Conservation (phyloP, 2,329 filamentous ascomycete species). For the Hypomyces perniciosus region DNA sequence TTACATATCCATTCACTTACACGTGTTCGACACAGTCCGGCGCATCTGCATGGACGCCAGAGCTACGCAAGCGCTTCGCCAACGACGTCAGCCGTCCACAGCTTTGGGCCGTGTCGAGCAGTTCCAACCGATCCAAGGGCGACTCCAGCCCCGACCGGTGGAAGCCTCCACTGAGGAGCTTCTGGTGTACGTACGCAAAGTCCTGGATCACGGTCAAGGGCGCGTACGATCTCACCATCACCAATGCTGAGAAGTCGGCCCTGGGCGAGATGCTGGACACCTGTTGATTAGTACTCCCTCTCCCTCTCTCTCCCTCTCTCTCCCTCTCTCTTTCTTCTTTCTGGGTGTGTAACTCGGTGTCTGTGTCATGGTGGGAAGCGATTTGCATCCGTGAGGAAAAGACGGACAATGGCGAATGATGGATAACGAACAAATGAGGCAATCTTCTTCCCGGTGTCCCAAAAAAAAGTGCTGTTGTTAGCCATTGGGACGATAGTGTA, state of each 20-base stretch:
- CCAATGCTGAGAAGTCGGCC: conserved; percentile 64
- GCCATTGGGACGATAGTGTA: too few relatives aligned
- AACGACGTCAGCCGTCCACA: conserved; percentile 73
- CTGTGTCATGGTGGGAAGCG: not conserved
- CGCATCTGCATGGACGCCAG: conserved; percentile 64
- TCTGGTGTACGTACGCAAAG: conserved; percentile 72
- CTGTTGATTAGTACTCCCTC: conserved; percentile 19
- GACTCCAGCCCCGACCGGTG: conserved; percentile 68
- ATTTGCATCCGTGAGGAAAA: not conserved
- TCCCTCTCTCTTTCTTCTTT: not conserved
- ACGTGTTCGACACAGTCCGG: conserved; percentile 48
- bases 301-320: not conserved
- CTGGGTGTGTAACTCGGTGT: not conserved
- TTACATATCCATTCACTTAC: not conserved
- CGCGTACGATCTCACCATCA: conserved; percentile 63
- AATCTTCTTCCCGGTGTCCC: not conserved
- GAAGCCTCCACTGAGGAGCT: conserved; percentile 64
- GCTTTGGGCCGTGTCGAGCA: conserved; percentile 72
- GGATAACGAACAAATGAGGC: not conserved
- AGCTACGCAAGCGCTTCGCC: conserved; percentile 61
- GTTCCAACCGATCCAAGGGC: conserved; percentile 68
- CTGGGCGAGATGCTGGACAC: conserved; percentile 39
- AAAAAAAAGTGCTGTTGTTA: too few relatives aligned
- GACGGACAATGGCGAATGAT: not conserved
- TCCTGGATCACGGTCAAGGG: conserved; percentile 76